Evolutionary conservation across 805 yeast species (phyloP).

Genomic region (Yamadazyma ubonensis): DNA sequence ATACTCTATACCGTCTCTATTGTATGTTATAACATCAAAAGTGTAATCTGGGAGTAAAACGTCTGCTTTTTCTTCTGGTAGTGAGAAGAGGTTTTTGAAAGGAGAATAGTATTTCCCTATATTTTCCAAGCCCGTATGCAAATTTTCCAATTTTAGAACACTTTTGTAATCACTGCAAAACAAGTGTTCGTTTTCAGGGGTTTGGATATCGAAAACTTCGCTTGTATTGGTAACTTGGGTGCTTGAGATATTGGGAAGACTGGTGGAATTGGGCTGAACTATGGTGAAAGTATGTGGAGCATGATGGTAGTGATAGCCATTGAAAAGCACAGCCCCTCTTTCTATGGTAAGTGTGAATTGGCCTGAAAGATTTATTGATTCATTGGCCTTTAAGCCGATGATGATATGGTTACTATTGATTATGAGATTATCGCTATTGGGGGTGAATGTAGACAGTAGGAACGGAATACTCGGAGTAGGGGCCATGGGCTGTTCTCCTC

Average conservation of each 20-base stretch:
- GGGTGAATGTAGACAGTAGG: constrained; percentile 13
- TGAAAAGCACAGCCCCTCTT: constrained; percentile 48
- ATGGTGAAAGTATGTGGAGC: constrained; percentile 26
- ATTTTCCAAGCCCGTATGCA: constrained; percentile 44
- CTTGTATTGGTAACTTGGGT: constrained; percentile 37
- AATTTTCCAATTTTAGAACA: constrained; percentile 37
- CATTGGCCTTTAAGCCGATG: constrained; percentile 44
- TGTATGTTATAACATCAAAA: constrained; percentile 30
- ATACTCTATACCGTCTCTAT: constrained; percentile 8
- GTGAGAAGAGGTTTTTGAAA: constrained; percentile 41
- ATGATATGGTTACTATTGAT: constrained; percentile 29
- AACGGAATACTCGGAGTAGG: constrained; percentile 7
- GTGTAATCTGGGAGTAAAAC: constrained; percentile 24
- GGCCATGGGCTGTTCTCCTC: constrained; percentile 5
- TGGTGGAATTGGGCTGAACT: constrained; percentile 35
- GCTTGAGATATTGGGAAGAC: constrained; percentile 44
- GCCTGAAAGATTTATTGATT: constrained; percentile 47
- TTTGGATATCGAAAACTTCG: constrained; percentile 24
- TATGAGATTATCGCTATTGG: constrained; percentile 38
- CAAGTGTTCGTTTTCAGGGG: constrained; percentile 34
- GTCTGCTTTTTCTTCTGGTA: constrained; percentile 10
- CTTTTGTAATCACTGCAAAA: constrained; percentile 43
- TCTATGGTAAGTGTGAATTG: constrained; percentile 43
- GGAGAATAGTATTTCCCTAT: constrained; percentile 45
- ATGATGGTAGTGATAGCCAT: constrained; percentile 31